Base-by-base conservation (phyloP, 2,329 filamentous ascomycete genomes). In the Teratosphaeria viscida region DNA sequence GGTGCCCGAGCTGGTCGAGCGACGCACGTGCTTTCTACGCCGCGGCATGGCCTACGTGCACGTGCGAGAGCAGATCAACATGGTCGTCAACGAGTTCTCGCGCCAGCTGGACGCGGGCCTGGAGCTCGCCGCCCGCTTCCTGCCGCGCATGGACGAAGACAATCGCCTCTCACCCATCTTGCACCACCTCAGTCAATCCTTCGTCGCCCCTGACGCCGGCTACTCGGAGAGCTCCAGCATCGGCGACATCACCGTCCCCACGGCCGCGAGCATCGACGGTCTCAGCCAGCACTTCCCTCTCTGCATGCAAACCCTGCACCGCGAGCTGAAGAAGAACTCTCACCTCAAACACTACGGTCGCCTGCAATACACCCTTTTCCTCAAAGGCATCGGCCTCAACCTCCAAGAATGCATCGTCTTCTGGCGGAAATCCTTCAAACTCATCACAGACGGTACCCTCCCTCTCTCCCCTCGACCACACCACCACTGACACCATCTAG, bases 271-370 rank as follows among this genome's bases (percentile, higher is more conserved):
- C 68, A 84, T 99, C 64, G 91, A 96, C 73, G 80, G 79, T 27
- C 82, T 97, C 3, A 87, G 88, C 2, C 80, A 86, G 60, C 86
- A 92, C 74, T 96, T 95, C 78, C 91, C 91, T 8, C 83, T 95
- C 7, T 97, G 94, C 78, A 97, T 97, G 92, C 87, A 88, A 61
- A 88, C 94, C 71, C 80, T 99, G 27, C 94, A 99, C 74, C 86
- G 84, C 58, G 88, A 88, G 2, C 80, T 99, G 35, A 88, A 91
- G 59, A 88, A 91, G 61, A 92, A 95, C 70, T 86, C 86, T 12
- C 92, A 99, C 71, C 80, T 99, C 63, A 96, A 96, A 76, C 92
- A 99, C 74, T 96, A 82, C 69, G 92, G 91, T 14, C 89, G 94
- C 64, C 80, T 97, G 10, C 94, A 99, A 75, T 99, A 97, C 78